Percentiles rank a stretch among this genome's conserved stretches.
These are phyloP conservation scores for Psilocybe subaeruginosa DNA, from an alignment of 768 basidiomycete genomes.

Conservation along the genomic window DNA sequence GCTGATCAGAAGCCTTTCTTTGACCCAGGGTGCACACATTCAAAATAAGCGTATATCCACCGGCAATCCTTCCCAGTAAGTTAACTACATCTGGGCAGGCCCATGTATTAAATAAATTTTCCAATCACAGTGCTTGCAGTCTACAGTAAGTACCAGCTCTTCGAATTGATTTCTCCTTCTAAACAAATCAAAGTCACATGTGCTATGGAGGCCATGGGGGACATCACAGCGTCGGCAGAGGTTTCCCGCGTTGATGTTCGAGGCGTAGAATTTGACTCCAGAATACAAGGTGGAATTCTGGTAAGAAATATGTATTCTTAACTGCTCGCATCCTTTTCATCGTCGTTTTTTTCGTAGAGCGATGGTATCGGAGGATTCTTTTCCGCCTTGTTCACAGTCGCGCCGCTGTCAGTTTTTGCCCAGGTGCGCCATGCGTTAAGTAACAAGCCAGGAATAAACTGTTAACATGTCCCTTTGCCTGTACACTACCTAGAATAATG, in stretches of 20 bases:
- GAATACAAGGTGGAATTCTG: conserved; percentile 82
- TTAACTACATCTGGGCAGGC: background rate
- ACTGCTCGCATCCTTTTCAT: background rate
- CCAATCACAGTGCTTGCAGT: background rate
- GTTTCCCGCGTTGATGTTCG: conserved; percentile 72
- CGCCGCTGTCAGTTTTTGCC: conserved; percentile 78
- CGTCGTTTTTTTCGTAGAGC: conserved; percentile 20
- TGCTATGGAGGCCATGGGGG: conserved; percentile 84
- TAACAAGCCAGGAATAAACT: background rate
- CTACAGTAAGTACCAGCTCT: background rate
- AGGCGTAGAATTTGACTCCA: conserved; percentile 74
- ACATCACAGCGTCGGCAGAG: conserved; percentile 81
- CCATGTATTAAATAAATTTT: background rate
- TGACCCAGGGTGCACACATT: conserved; percentile 67
- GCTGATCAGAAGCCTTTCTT: background rate
- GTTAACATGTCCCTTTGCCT: background rate
- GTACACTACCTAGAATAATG: conserved; percentile 56
- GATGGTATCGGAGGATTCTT: conserved; percentile 81
- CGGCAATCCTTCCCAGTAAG: conserved; percentile 52
- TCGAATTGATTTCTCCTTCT: background rate
- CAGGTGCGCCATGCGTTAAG: conserved; percentile 23
- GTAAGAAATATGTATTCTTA: conserved; percentile 18
- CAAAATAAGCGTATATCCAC: conserved; percentile 74
- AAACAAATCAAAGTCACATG: conserved; percentile 49
- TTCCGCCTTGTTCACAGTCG: conserved; percentile 77